Conservation (phyloP, 441 rosid species). For the Arabidopsis lyrata region DNA sequence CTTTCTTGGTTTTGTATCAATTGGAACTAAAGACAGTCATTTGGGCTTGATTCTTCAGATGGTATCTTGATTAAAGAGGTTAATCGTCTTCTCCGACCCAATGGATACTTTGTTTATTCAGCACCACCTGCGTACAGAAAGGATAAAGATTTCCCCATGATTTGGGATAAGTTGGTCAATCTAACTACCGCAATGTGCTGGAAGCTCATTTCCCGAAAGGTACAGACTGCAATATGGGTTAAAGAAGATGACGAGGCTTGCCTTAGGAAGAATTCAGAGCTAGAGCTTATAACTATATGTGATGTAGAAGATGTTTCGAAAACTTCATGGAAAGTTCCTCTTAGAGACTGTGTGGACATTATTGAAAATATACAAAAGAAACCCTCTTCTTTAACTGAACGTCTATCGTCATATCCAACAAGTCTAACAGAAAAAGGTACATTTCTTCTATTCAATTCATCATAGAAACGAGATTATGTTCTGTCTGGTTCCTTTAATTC, state of each 20-base stretch:
- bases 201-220: slow-evolving; percentile 84
- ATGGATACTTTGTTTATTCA: slow-evolving; percentile 92
- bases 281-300: slow-evolving; percentile 69
- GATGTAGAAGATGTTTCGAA: slow-evolving; percentile 56
- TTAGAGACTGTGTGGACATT: slow-evolving; percentile 67
- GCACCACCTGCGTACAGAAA: slow-evolving; percentile 95
- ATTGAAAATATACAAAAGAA: slow-evolving; percentile 46
- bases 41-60: slow-evolving; percentile 55
- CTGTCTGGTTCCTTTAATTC: not conserved
- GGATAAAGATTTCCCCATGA: slow-evolving; percentile 79
- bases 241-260: slow-evolving; percentile 74
- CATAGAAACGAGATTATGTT: not conserved
- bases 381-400: slow-evolving; percentile 66
- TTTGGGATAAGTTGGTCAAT: slow-evolving; percentile 85
- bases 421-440: slow-evolving; percentile 72
- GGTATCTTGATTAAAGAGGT: slow-evolving; percentile 92
- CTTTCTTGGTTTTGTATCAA: slow-evolving; percentile 20
- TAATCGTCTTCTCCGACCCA: slow-evolving; percentile 75
- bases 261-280: slow-evolving; percentile 65
- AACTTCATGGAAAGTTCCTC: slow-evolving; percentile 81
- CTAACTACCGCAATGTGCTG: slow-evolving; percentile 97
- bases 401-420: slow-evolving; percentile 67
- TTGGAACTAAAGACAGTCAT: not conserved
- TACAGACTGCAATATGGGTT: slow-evolving; percentile 94
- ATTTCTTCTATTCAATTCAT: slow-evolving; percentile 26